Conservation (phyloP, 805 yeast genomes). For the Wickerhamia fluorescens region DNA sequence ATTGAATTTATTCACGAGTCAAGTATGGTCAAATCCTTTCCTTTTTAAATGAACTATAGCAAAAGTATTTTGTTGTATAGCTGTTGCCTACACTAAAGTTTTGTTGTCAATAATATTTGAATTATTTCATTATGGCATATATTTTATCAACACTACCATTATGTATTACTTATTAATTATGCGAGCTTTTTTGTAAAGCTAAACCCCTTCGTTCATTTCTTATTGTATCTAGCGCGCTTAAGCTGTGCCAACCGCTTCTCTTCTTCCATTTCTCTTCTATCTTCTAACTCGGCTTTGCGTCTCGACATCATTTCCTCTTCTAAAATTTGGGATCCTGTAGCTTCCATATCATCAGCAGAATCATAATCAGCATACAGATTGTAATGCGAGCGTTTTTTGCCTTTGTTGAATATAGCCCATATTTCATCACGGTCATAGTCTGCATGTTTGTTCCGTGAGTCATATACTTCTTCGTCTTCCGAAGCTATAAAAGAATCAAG, state of each 20-base stretch:
- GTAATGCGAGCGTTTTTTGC: constrained; percentile 44
- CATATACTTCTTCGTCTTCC: constrained; percentile 18
- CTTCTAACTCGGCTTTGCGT: constrained; percentile 68
- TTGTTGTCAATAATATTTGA: too few species aligned
- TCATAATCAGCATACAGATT: constrained; percentile 42
- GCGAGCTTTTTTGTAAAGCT: too few species aligned
- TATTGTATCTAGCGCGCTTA: constrained; percentile 7
- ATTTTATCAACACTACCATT: too few species aligned
- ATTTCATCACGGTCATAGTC: constrained; percentile 82
- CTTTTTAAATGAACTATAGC: too few species aligned
- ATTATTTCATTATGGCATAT: too few species aligned
- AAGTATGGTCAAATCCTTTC: too few species aligned
- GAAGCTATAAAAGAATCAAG: constrained; percentile 54
- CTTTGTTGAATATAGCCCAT: constrained; percentile 76
- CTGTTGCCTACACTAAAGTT: too few species aligned
- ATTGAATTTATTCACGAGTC: too few species aligned
- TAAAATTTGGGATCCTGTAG: constrained; percentile 81
- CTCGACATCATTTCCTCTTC: constrained; percentile 74
- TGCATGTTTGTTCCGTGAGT: constrained; percentile 12
- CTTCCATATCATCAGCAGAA: constrained; percentile 78
- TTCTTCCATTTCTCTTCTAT: constrained; percentile 58
- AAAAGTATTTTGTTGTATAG: too few species aligned
- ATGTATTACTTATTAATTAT: too few species aligned
- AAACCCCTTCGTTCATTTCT: too few species aligned
- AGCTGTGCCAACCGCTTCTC: constrained; percentile 38